Evolutionary conservation across 164 flowering plant genomes (phyloP), one percentile per base, ranked within the genome.

Genomic region (Kalanchoe fedtschenkoi): DNA sequence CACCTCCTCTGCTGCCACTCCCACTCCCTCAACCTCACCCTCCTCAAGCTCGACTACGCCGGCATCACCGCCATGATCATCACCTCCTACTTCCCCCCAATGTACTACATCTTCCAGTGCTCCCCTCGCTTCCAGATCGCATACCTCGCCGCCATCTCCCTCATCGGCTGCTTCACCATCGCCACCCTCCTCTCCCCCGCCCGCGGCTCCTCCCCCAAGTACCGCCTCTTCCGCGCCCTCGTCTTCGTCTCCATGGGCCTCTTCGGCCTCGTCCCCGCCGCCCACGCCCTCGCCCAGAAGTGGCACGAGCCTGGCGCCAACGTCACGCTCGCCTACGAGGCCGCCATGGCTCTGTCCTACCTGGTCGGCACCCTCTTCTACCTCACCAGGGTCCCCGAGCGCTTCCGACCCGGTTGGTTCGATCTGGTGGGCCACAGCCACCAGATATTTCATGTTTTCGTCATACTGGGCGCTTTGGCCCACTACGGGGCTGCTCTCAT

Each of bases 61-160:
- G 98, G 96, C 2, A 91, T 91, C 56, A 71, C 88, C 16, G 76
- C 77, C 72, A 89, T 91, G 96, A 89, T 91, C 73, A 79, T 87
- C 79, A 74, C 91, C 70, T 91, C 98, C 29, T 91, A 85, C 65
- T 91, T 91, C 81, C 96, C 96, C 0, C 87, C 93, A 8, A 85
- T 91, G 15, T 91, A 76, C 83, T 91, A 89, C 78, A 83, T 89
- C 62, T 91, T 91, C 81, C 89, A 77, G 34, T 91, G 97, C 39
- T 69, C 77, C 1, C 88, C 90, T 0, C 77, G 33, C 29, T 91
- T 95, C 91, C 91, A 87, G 61, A 39, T 80, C 68, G 26, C 78
- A 66, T 91, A 91, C 79, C 91, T 91, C 16, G 62, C 68, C 5
- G 81, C 77, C 0, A 82, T 91, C 59, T 69, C 96, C 6, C 34